Evolutionary conservation across 2,329 filamentous ascomycete genomes (phyloP).

Genomic region (Xylogone sp.): DNA sequence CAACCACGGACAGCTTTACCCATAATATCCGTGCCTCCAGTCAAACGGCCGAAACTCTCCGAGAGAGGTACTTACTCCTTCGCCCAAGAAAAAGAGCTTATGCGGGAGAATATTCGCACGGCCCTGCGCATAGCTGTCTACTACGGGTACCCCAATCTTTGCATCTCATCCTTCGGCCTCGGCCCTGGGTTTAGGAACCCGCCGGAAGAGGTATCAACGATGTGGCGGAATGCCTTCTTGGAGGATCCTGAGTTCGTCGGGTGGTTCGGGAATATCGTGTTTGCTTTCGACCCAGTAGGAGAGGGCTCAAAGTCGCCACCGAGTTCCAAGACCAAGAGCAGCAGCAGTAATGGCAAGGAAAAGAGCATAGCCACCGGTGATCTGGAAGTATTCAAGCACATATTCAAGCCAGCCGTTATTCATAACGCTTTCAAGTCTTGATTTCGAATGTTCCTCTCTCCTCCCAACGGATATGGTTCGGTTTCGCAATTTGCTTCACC

Average conservation of each 20-base stretch:
- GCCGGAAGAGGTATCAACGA: slow-evolving; percentile 58
- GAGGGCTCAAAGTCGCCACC: background rate
- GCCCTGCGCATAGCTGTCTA: slow-evolving; percentile 68
- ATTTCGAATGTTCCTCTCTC: background rate
- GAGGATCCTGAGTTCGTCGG: slow-evolving; percentile 60
- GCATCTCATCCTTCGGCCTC: slow-evolving; percentile 62
- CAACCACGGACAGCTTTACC: slow-evolving; percentile 48
- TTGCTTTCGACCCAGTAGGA: slow-evolving; percentile 53
- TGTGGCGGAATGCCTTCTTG: slow-evolving; percentile 63
- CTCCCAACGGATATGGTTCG: too few species aligned
- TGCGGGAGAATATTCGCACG: slow-evolving; percentile 68
- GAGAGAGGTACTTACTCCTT: slow-evolving; percentile 70
- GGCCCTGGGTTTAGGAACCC: slow-evolving; percentile 63
- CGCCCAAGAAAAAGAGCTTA: slow-evolving; percentile 64
- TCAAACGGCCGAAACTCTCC: slow-evolving; percentile 69
- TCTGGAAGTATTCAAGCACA: slow-evolving; percentile 48
- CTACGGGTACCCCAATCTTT: slow-evolving; percentile 52
- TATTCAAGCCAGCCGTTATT: slow-evolving; percentile 45
- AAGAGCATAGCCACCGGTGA: slow-evolving; percentile 29
- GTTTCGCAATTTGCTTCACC: background rate
- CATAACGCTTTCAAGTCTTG: slow-evolving; percentile 8
- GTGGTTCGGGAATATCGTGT: slow-evolving; percentile 59
- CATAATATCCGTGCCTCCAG: slow-evolving; percentile 70
- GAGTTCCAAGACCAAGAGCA: background rate
- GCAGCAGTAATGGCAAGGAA: background rate